Percentiles rank a stretch among this genome's conserved stretches.
These are phyloP conservation scores for Zygoascus biomembranicola DNA, from an alignment of 805 yeast species.

Conservation along the genomic window DNA sequence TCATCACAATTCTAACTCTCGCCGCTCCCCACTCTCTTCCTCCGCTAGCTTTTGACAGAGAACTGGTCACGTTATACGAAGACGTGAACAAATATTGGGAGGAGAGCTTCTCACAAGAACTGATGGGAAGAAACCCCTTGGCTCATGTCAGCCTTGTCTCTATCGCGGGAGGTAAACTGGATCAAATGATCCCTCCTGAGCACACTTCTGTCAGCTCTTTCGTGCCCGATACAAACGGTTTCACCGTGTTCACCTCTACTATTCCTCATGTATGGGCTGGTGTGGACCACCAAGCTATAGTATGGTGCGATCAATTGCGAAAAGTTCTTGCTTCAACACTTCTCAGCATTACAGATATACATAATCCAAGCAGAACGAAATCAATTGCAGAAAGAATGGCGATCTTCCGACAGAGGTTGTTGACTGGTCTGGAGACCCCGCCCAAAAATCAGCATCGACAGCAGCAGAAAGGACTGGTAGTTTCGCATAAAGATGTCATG, in stretches of 20 bases:
- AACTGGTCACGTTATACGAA: slow-evolving; percentile 64
- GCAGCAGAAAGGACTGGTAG: background rate
- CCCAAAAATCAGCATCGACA: background rate
- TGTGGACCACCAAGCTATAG: slow-evolving; percentile 88
- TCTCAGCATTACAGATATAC: slow-evolving; percentile 49
- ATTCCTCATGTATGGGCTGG: slow-evolving; percentile 92
- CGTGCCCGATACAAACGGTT: slow-evolving; percentile 68
- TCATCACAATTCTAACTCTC: slow-evolving; percentile 76
- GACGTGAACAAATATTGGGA: slow-evolving; percentile 77
- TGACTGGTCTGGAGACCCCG: slow-evolving; percentile 25
- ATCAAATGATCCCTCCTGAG: slow-evolving; percentile 79
- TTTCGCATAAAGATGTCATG: slow-evolving; percentile 1
- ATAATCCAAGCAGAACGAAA: slow-evolving; percentile 38
- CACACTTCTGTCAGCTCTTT: slow-evolving; percentile 68
- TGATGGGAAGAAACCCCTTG: slow-evolving; percentile 40
- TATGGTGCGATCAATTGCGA: slow-evolving; percentile 91
- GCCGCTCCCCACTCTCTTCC: slow-evolving; percentile 91
- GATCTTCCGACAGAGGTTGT: slow-evolving; percentile 37
- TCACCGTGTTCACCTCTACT: slow-evolving; percentile 75
- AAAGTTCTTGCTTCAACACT: slow-evolving; percentile 50
- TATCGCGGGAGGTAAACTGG: slow-evolving; percentile 81
- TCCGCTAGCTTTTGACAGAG: slow-evolving; percentile 91
- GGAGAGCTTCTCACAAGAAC: slow-evolving; percentile 37
- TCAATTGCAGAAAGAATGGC: slow-evolving; percentile 50
- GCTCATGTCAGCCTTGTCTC: slow-evolving; percentile 64